Conservation (phyloP, 2,329 filamentous ascomycete species). For the Aspergillus pseudonomiae region DNA sequence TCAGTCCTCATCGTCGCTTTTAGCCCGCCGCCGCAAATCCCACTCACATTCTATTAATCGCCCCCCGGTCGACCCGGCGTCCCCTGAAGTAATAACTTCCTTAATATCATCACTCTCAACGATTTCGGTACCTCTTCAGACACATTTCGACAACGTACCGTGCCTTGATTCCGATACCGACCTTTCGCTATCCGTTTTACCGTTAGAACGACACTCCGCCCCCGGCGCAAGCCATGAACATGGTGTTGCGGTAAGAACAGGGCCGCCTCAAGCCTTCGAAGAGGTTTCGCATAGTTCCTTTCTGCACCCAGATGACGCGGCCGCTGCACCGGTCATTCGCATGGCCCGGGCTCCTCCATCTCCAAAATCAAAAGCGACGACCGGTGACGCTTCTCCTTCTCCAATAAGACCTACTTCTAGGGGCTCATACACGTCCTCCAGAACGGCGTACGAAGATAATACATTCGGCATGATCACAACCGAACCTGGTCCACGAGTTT, state of each 20-base stretch:
- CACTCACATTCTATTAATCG: constrained; percentile 35
- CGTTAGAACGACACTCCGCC: constrained; percentile 23
- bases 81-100: constrained; percentile 57
- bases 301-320: constrained; percentile 59
- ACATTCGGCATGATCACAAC: constrained; percentile 45
- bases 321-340: constrained; percentile 71
- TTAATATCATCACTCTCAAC: constrained; percentile 64
- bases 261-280: constrained; percentile 61
- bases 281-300: constrained; percentile 54
- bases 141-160: constrained; percentile 67
- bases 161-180: constrained; percentile 45
- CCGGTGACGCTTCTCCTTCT: constrained; percentile 26
- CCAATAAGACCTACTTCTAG: constrained; percentile 37
- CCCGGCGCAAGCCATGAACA: constrained; percentile 24
- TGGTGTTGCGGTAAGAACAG: constrained; percentile 74
- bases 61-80: constrained; percentile 45
- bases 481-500: constrained; percentile 43
- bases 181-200: constrained; percentile 36
- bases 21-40: constrained; percentile 51
- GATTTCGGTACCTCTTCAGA: constrained; percentile 65
- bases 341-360: constrained; percentile 82
- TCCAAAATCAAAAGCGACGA: constrained; percentile 67
- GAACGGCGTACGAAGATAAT: constrained; percentile 36
- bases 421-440: constrained; percentile 41
- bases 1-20: constrained; percentile 30